Conservation (phyloP, 192 early-diverging fungal genomes). For the Coemansia pectinata region DNA sequence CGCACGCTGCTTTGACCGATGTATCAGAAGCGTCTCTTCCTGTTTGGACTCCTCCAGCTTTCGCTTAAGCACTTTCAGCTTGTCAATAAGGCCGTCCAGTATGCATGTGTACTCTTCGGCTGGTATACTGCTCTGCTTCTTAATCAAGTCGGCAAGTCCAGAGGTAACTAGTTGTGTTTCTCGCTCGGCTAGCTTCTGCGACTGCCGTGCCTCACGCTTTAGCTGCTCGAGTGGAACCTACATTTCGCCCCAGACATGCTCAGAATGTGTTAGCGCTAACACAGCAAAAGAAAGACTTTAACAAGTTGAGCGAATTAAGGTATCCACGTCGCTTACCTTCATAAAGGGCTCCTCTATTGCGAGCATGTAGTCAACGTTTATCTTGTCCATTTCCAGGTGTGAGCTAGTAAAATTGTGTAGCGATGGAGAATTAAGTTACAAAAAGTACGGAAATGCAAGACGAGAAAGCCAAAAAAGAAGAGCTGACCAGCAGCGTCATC, state of each 20-base stretch:
- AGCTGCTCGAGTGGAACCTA: slow-evolving; percentile 90
- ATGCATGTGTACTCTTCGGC: slow-evolving; percentile 58
- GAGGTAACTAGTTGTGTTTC: slow-evolving; percentile 57
- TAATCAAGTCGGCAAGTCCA: slow-evolving; percentile 22
- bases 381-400: slow-evolving; percentile 60
- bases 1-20: slow-evolving; percentile 70
- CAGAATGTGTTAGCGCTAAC: not conserved
- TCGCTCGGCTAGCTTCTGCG: slow-evolving; percentile 83
- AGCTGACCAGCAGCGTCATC: not conserved
- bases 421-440: not conserved
- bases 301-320: not conserved
- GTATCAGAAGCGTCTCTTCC: slow-evolving; percentile 73
- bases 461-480: not conserved
- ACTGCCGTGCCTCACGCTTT: slow-evolving; percentile 66
- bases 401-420: not conserved
- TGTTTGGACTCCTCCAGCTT: slow-evolving; percentile 80
- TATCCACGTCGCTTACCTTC: slow-evolving; percentile 62
- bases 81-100: slow-evolving; percentile 66
- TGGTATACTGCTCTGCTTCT: slow-evolving; percentile 43
- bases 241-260: not conserved
- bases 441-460: not conserved
- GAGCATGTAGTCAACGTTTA: slow-evolving; percentile 78
- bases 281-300: not conserved
- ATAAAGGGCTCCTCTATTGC: slow-evolving; percentile 93
- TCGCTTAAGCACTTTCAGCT: slow-evolving; percentile 70